phyloP scores from a whole-genome alignment of 805 yeast genomes.

The Candida alai region DNA sequence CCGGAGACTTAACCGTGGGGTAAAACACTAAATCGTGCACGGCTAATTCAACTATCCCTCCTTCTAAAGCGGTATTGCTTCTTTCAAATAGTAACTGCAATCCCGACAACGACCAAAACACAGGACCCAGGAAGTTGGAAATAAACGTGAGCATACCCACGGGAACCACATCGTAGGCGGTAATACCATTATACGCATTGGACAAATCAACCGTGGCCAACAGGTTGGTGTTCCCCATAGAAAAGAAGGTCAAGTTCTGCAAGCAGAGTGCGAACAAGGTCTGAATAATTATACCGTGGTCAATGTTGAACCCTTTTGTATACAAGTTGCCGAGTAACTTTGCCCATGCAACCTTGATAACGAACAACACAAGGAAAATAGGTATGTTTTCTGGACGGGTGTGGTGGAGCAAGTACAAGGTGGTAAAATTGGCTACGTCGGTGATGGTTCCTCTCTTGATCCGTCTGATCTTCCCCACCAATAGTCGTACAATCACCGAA shows the following conservation, averaged over 20 bases:
- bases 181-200: conserved; percentile 87
- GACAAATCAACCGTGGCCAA: conserved; percentile 87
- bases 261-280: conserved; percentile 45
- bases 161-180: conserved; percentile 58
- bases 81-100: conserved; percentile 38
- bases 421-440: conserved; percentile 31
- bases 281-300: conserved; percentile 19
- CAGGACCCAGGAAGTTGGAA: conserved; percentile 82
- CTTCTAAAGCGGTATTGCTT: conserved; percentile 14
- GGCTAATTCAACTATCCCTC: conserved; percentile 1
- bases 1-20: conserved; percentile 26
- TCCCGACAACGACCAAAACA: conserved; percentile 68
- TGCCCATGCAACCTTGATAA: conserved; percentile 21
- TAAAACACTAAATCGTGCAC: conserved; percentile 13
- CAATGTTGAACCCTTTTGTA: conserved; percentile 11
- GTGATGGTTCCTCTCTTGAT: conserved; percentile 26
- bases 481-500: conserved; percentile 27
- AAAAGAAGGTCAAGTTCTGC: conserved; percentile 78
- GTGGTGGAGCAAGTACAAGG: conserved; percentile 51
- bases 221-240: conserved; percentile 87
- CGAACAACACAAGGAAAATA: conserved; percentile 38
- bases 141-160: conserved; percentile 79
- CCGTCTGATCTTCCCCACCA: conserved; percentile 19
- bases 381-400: conserved; percentile 55
- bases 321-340: conserved; percentile 8